phyloP scores from a whole-genome alignment of 2,329 filamentous ascomycete species.

The Cryoendolithus antarcticus region DNA sequence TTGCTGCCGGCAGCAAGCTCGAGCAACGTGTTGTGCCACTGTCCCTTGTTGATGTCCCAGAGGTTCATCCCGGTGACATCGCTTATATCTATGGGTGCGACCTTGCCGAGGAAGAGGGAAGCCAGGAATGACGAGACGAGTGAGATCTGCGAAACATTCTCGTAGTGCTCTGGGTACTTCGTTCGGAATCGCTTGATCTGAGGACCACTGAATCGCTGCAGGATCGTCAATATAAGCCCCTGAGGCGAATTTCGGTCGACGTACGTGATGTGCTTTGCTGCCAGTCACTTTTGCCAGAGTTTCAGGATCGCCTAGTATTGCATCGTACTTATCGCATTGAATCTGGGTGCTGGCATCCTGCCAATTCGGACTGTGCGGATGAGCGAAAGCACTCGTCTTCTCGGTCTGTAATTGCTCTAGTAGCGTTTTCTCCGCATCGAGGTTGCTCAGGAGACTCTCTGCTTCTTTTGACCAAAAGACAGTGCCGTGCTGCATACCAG shows the following conservation, averaged over 20 bases:
- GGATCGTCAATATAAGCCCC: slow-evolving; percentile 2
- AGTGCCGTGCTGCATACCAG: slow-evolving; percentile 94
- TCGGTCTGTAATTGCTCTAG: slow-evolving; percentile 54
- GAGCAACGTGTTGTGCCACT: slow-evolving; percentile 65
- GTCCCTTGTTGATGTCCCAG: slow-evolving; percentile 69
- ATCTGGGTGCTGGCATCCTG: slow-evolving; percentile 90
- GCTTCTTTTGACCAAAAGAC: slow-evolving; percentile 78
- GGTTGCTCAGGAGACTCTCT: slow-evolving; percentile 46
- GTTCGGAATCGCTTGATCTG: slow-evolving; percentile 83
- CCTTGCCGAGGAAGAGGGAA: slow-evolving; percentile 70
- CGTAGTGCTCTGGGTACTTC: slow-evolving; percentile 70
- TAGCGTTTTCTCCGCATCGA: slow-evolving; percentile 51
- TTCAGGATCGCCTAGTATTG: slow-evolving; percentile 51
- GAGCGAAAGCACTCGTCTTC: slow-evolving; percentile 54
- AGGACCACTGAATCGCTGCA: slow-evolving; percentile 80
- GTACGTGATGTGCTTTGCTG: slow-evolving; percentile 85
- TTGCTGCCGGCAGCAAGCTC: slow-evolving; percentile 50
- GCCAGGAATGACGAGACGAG: slow-evolving; percentile 93
- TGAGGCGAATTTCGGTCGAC: slow-evolving; percentile 16
- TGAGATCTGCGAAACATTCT: slow-evolving; percentile 70
- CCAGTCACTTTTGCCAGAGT: slow-evolving; percentile 69
- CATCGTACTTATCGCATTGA: slow-evolving; percentile 84
- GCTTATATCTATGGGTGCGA: slow-evolving; percentile 84
- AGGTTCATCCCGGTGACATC: slow-evolving; percentile 96
- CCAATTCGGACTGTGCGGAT: slow-evolving; percentile 90